These are phyloP conservation scores for Arthrobotrys sphaeroides DNA, from an alignment of 2,329 filamentous ascomycete genomes.

Conservation along the genomic window DNA sequence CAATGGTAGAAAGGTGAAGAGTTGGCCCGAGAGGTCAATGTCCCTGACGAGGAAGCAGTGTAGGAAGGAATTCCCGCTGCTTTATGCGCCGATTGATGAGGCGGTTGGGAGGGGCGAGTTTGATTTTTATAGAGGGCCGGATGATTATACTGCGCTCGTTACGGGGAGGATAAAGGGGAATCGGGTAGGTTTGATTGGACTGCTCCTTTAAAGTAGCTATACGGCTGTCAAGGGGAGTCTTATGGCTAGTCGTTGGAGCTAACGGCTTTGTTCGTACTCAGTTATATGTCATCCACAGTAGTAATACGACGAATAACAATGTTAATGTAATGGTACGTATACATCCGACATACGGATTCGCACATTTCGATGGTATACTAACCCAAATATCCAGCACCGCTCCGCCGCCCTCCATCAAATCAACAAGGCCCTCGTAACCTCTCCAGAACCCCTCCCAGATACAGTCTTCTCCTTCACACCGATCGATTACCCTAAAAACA, in stretches of 20 bases:
- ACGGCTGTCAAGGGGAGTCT: no score
- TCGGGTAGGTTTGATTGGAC: conserved; percentile 12
- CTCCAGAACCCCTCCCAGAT: conserved; percentile 44
- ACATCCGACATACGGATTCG: not conserved
- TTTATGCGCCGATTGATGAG: conserved; percentile 41
- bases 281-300: conserved; percentile 39
- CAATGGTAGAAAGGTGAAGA: conserved; percentile 7
- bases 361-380: not conserved
- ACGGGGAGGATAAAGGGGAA: conserved; percentile 38
- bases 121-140: conserved; percentile 38
- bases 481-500: conserved; percentile 49
- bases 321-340: conserved; percentile 46
- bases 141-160: conserved; percentile 45
- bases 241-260: no score
- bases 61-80: conserved; percentile 39
- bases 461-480: conserved; percentile 52
- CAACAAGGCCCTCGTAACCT: conserved; percentile 34
- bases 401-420: conserved; percentile 46
- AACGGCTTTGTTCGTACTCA: not conserved
- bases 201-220: not conserved
- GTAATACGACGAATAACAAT: conserved; percentile 40
- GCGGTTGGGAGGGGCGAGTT: conserved; percentile 37
- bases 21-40: conserved; percentile 15
- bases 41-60: conserved; percentile 47
- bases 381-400: conserved; percentile 18